Evolutionary conservation across 352 stramenopile species (phyloP), one percentile per base, ranked within the genome.

Genomic region (Globisporangium paroecandrum): DNA sequence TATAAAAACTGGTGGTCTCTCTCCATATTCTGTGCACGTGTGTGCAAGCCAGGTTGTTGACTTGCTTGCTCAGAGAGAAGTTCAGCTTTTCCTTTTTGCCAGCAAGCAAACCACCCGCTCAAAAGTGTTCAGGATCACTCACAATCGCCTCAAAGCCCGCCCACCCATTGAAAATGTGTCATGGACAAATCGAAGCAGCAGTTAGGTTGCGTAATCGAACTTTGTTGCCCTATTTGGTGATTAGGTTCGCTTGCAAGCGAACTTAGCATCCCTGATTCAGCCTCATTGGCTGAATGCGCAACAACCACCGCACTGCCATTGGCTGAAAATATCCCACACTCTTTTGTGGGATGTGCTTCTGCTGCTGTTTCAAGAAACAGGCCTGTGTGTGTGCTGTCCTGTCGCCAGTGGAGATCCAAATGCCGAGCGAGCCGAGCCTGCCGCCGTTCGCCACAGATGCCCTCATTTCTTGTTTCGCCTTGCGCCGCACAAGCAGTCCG

Each of bases 381-480:
- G 43, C 4, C 38, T n/a, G 25, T 47, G 10, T 49, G 29, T 47
- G 12, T 49, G 43, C 43, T 10, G 43, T 49, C 43, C 43, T 51
- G 43, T 51, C 43, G 43, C 43, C 43, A 51, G 43, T 51, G 41
- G 49, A 10, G 56, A 62, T 49, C 54, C 54, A 58, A 38, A 36
- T 27, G 49, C 49, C 15, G 13, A 47, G 36, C 18, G 32, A 62
- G 7, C 29, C n/a, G 32, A 58, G 36, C 13, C 51, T 38, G 58
- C 58, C 25, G 10, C 43, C 32, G 22, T 27, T 4, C 34, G 27
- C 51, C 43, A 41, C 29, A 58, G 60, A n/a, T 36, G 15, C 65
- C 18, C 43, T 51, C 78, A 86, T 80, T 86, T 77, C 69, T 56
- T 46, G 67, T 82, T 84, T 84, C 57, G 73, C 71, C 74, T 49